Percentiles rank a stretch among this genome's conserved stretches.
Evolutionary conservation across 1,139 yeast species (phyloP).

Genomic region (Protomyces inouyei): DNA sequence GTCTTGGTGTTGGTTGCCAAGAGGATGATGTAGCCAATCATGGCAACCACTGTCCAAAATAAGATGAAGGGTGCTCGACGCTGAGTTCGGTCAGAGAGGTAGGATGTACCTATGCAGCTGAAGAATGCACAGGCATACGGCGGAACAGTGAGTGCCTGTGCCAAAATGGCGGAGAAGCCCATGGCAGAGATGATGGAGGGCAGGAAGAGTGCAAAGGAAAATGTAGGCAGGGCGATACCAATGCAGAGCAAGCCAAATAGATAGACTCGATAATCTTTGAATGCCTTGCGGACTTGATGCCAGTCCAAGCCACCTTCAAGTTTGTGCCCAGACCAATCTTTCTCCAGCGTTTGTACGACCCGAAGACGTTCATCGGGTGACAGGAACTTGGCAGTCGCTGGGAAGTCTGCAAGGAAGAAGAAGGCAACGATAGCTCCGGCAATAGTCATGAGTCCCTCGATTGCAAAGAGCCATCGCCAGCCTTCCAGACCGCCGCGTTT

Average conservation of each 20-base stretch:
- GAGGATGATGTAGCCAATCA: constrained; percentile 40
- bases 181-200: constrained; percentile 39
- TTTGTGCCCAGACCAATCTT: constrained; percentile 12
- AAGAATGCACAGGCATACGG: constrained; percentile 41
- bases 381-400: constrained; percentile 18
- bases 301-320: constrained; percentile 10
- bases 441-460: constrained; percentile 66
- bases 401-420: constrained; percentile 56
- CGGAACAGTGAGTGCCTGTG: constrained; percentile 40
- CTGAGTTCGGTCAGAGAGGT: constrained; percentile 38
- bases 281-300: constrained; percentile 14
- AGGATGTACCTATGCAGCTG: constrained; percentile 38
- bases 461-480: constrained; percentile 72
- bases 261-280: constrained; percentile 19
- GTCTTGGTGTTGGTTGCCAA: constrained; percentile 1
- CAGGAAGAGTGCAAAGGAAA: constrained; percentile 36
- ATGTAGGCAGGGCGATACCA: constrained; percentile 29
- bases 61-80: constrained; percentile 41
- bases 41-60: constrained; percentile 36
- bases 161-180: constrained; percentile 36
- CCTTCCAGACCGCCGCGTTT: constrained; percentile 37
- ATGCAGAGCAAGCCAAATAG: constrained; percentile 7
- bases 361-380: constrained; percentile 1
- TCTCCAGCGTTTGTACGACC: constrained; percentile 4
- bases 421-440: constrained; percentile 56